phyloP scores from a whole-genome alignment of 2,329 filamentous ascomycete genomes.

The Fusarium pseudonygamai region DNA sequence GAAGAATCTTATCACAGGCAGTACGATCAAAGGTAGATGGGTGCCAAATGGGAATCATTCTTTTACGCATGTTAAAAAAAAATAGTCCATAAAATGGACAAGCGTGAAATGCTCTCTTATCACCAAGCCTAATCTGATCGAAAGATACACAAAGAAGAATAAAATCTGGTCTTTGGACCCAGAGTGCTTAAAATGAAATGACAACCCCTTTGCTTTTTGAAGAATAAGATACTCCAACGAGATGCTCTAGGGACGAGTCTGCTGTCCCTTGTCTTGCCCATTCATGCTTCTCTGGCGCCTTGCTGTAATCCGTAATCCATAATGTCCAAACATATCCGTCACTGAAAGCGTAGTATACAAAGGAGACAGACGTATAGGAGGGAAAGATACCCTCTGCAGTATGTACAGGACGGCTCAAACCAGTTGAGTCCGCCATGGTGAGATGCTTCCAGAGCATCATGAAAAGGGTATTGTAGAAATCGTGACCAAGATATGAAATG shows the following conservation, averaged over 20 bases:
- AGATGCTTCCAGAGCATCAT: conserved; percentile 28
- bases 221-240: conserved; percentile 30
- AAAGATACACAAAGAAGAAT: conserved; percentile 1
- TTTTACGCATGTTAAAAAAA: conserved; percentile 20
- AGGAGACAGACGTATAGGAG: conserved; percentile 18
- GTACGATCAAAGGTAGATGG: conserved; percentile 1
- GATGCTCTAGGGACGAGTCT: conserved; percentile 20
- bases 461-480: conserved; percentile 14
- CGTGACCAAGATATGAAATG: conserved; percentile 1
- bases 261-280: conserved; percentile 17
- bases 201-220: conserved; percentile 13
- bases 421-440: conserved; percentile 23
- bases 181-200: neutral
- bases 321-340: conserved; percentile 32
- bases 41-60: conserved; percentile 19
- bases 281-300: conserved; percentile 35
- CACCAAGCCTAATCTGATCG: neutral
- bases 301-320: conserved; percentile 35
- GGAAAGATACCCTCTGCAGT: conserved; percentile 16
- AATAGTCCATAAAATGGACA: conserved; percentile 12
- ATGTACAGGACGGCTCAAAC: conserved; percentile 18
- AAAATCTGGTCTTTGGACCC: neutral
- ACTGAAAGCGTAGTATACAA: conserved; percentile 30
- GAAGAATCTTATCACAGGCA: conserved; percentile 11
- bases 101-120: conserved; percentile 21